A percentile compares a stretch with the other conserved stretches of the same genome.
Evolutionary conservation across 1,139 yeast species (phyloP).

Genomic region (Zygoascus hellenicus): DNA sequence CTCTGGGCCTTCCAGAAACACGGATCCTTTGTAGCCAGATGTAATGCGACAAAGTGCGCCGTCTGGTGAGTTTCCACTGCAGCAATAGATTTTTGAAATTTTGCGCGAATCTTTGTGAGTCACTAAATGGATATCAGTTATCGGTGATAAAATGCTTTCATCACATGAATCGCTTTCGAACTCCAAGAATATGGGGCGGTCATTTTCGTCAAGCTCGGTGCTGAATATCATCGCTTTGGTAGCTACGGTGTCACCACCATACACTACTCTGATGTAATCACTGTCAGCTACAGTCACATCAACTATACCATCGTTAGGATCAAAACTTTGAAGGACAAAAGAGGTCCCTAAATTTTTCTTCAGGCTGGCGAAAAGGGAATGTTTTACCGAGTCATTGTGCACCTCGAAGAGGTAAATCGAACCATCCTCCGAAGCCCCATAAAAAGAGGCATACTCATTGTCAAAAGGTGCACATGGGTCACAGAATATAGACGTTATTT

Average conservation of each 20-base stretch:
- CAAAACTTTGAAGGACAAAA: slow-evolving; percentile 13
- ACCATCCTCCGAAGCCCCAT: slow-evolving; percentile 16
- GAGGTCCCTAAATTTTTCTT: slow-evolving; percentile 17
- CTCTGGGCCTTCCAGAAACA: slow-evolving; percentile 11
- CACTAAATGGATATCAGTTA: slow-evolving; percentile 10
- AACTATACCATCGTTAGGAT: not conserved
- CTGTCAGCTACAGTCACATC: slow-evolving; percentile 4
- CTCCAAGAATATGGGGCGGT: slow-evolving; percentile 1
- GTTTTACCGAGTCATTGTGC: slow-evolving; percentile 6
- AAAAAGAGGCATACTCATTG: slow-evolving; percentile 12
- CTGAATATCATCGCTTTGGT: slow-evolving; percentile 7
- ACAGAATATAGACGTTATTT: slow-evolving; percentile 12
- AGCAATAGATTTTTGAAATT: slow-evolving; percentile 5
- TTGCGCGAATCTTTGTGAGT: not conserved
- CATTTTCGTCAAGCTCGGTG: slow-evolving; percentile 3
- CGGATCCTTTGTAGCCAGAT: slow-evolving; percentile 9
- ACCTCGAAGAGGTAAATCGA: slow-evolving; percentile 15
- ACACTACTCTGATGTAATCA: slow-evolving; percentile 6
- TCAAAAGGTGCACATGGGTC: slow-evolving; percentile 10
- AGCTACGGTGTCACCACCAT: slow-evolving; percentile 10
- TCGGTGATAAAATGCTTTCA: slow-evolving; percentile 6
- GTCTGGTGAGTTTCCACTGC: slow-evolving; percentile 8
- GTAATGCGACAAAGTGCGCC: slow-evolving; percentile 11
- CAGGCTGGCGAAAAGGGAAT: slow-evolving; percentile 9
- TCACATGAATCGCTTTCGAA: not conserved